These are phyloP conservation scores for Papiliotrema nemorosa DNA, from an alignment of 1,284 basidiomycete species.

Conservation along the genomic window DNA sequence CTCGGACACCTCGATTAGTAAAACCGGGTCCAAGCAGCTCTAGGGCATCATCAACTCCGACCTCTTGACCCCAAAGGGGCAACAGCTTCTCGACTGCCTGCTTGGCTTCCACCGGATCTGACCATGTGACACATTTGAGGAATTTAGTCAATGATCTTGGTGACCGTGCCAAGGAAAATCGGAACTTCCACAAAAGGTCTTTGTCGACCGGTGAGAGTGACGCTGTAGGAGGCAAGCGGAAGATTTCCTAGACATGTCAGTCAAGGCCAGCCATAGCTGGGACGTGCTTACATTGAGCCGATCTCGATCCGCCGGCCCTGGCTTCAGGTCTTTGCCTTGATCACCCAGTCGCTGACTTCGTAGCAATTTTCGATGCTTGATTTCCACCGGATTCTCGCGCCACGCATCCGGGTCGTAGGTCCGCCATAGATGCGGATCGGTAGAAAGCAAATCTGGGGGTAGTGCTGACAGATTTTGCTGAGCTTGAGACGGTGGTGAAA, in stretches of 20 bases:
- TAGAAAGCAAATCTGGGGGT: constrained; percentile 52
- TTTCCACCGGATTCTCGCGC: constrained; percentile 91
- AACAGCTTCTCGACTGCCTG: constrained; percentile 95
- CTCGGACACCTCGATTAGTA: constrained; percentile 83
- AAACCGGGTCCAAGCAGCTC: constrained; percentile 90
- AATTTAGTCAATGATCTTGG: constrained; percentile 89
- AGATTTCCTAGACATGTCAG: constrained; percentile 63
- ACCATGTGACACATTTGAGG: constrained; percentile 96
- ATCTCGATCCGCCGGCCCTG: constrained; percentile 91
- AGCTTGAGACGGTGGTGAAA: constrained; percentile 25
- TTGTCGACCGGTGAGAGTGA: constrained; percentile 86
- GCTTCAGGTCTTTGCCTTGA: constrained; percentile 92
- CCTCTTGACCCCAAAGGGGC: constrained; percentile 89
- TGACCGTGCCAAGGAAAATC: constrained; percentile 82
- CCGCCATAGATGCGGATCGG: constrained; percentile 75
- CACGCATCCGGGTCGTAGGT: constrained; percentile 83
- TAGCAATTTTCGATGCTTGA: constrained; percentile 90
- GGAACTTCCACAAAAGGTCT: constrained; percentile 96
- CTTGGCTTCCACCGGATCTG: constrained; percentile 90
- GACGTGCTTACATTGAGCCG: constrained; percentile 69
- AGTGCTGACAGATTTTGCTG: constrained; percentile 37
- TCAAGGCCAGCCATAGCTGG: not conserved
- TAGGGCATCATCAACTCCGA: constrained; percentile 93
- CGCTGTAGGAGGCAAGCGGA: constrained; percentile 84
- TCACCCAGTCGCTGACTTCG: constrained; percentile 92